Evolutionary conservation across 2,329 filamentous ascomycete genomes (phyloP), one percentile per base, ranked within the genome.

Genomic region (Ophiostoma himal-ulmi): DNA sequence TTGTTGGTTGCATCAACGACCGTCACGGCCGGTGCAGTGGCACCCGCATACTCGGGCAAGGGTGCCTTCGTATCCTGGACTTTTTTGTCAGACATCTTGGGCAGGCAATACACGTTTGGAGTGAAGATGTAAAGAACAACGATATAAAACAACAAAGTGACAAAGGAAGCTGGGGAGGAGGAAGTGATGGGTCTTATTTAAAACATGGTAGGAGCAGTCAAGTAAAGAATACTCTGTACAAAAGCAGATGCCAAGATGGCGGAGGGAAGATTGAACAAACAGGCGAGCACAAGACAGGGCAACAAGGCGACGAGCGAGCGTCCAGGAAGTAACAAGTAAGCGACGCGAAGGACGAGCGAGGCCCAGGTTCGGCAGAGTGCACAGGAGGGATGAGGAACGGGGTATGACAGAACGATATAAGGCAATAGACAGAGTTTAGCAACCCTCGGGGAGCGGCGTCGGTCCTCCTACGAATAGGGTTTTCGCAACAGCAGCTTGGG

Each of bases 341-440:
- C 52, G 52, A 57, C n/a, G 52, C 52, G 52, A 57, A 57, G n/a
- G n/a, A 57, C 52, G 26, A 54, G 52, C 52, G 26, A 54, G 52
- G 52, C 52, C 48, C 48, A n/a, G 48, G 48, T 20, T n/a, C 52
- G 52, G 52, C n/a, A 57, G 5, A 57, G 52, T 57, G n/a, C n/a
- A 57, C 52, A n/a, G n/a, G 52, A 57, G 52, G 52, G n/a, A 26
- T 26, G n/a, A 48, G 44, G 44, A 17, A 30, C 3, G 17, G 44
- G 2, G 52, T 57, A 26, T 57, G 52, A 26, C 52, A 57, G n/a
- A 57, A 57, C 52, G 52, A 57, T 57, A 57, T 17, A 48, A 14
- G 14, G 44, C 5, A 41, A 41, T 41, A 48, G 44, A 20, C 44
- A 39, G 37, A n/a, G 44, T 5, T 20, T 48, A 7, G n/a, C n/a